Conservation (phyloP, 2,329 filamentous ascomycete genomes). For the Periconia macrospinosa region DNA sequence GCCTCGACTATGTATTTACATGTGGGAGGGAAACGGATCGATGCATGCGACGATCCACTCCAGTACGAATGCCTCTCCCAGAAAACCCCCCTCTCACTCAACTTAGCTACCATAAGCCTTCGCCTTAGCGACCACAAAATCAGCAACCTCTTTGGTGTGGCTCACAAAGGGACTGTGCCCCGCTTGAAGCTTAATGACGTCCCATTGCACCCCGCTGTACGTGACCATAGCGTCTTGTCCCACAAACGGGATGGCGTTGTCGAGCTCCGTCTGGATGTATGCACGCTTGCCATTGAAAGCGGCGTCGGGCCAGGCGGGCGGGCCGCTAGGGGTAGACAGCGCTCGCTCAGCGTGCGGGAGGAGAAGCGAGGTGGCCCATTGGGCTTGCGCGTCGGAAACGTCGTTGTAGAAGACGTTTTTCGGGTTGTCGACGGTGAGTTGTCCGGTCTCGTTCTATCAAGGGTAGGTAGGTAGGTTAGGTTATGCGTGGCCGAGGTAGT, state of each 20-base stretch:
- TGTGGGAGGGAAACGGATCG: too few relatives aligned
- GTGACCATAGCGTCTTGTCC: background rate
- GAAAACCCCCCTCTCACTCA: background rate
- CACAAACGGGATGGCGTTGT: background rate
- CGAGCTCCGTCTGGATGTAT: background rate
- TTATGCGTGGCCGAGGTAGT: background rate
- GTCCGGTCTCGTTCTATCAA: background rate
- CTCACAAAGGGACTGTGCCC: background rate
- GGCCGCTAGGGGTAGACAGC: background rate
- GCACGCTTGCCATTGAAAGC: background rate
- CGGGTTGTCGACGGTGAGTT: background rate
- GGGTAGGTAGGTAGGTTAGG: background rate
- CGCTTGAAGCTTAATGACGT: background rate
- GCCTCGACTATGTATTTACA: too few relatives aligned
- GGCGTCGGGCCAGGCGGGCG: background rate
- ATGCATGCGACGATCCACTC: too few relatives aligned
- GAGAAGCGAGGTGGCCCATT: background rate
- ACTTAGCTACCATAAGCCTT: slow-evolving; percentile 38
- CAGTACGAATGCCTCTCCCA: too few relatives aligned
- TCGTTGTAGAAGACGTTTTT: background rate
- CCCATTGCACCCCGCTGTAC: background rate
- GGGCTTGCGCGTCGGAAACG: background rate
- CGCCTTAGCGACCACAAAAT: background rate
- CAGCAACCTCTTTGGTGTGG: background rate
- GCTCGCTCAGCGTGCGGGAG: background rate